Evolutionary conservation across 345 rosid species (phyloP).

Genomic region (Streptanthus diversifolius): DNA sequence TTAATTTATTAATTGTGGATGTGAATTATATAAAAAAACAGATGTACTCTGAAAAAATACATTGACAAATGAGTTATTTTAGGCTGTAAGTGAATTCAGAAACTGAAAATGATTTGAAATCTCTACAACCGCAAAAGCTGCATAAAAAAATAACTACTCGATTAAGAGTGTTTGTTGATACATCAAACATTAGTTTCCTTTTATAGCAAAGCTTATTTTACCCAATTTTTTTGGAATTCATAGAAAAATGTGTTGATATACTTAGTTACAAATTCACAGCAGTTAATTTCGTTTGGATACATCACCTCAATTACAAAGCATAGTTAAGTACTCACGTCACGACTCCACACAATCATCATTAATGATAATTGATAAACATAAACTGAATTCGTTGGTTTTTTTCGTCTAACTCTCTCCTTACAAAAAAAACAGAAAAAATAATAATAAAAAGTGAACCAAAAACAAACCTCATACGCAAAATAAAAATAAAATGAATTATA

Average conservation of each 20-base stretch:
- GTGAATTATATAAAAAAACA: neutral
- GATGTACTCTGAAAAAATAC: neutral
- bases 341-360: slow-evolving; percentile 26
- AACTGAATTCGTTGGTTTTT: neutral
- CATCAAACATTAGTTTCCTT: neutral
- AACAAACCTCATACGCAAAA: slow-evolving; percentile 17
- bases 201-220: neutral
- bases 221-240: neutral
- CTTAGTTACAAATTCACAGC: neutral
- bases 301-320: neutral
- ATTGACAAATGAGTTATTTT: neutral
- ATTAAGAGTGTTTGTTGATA: neutral
- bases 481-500: neutral
- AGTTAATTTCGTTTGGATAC: neutral
- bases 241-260: neutral
- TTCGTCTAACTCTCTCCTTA: neutral
- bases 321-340: slow-evolving; percentile 22
- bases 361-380: neutral
- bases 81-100: neutral
- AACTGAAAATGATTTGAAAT: neutral
- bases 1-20: neutral
- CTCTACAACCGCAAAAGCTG: neutral
- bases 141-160: neutral
- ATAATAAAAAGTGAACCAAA: neutral
- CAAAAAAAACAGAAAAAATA: neutral